Evolutionary conservation across 306 rosid genomes (phyloP).

Genomic region (Quercus alba): DNA sequence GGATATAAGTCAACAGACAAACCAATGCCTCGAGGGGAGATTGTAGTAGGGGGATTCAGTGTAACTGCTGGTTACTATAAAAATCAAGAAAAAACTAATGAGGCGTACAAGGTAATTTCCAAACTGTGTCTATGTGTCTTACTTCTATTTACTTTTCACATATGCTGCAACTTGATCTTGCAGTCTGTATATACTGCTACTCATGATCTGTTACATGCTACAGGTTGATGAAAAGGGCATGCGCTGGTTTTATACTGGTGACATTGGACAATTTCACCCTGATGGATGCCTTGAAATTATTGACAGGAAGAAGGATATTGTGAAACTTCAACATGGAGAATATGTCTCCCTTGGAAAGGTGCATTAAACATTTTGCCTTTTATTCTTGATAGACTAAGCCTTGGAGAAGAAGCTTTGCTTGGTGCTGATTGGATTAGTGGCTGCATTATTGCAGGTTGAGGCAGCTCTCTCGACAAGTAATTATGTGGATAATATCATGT

Average conservation of each 20-base stretch:
- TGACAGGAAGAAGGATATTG: constrained; percentile 91
- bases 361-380: constrained; percentile 4
- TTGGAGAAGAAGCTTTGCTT: constrained; percentile 8
- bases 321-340: constrained; percentile 98
- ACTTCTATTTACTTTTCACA: background rate
- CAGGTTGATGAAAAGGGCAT: constrained; percentile 83
- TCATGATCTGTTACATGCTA: constrained; percentile 10
- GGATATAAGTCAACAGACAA: constrained; percentile 74
- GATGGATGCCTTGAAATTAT: constrained; percentile 93
- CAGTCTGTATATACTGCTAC: constrained; percentile 7
- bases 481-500: constrained; percentile 74
- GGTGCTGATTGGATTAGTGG: constrained; percentile 13
- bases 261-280: constrained; percentile 76
- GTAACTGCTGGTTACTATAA: constrained; percentile 89
- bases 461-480: constrained; percentile 58
- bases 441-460: constrained; percentile 62
- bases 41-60: constrained; percentile 73
- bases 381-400: background rate
- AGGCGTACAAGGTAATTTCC: constrained; percentile 72
- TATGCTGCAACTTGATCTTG: constrained; percentile 9
- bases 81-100: constrained; percentile 73
- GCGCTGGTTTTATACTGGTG: constrained; percentile 88
- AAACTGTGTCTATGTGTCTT: background rate
- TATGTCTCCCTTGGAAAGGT: constrained; percentile 96
- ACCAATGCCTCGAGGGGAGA: constrained; percentile 97